phyloP scores from a whole-genome alignment of 352 stramenopile species.

The Peronosclerospora sorghi region DNA sequence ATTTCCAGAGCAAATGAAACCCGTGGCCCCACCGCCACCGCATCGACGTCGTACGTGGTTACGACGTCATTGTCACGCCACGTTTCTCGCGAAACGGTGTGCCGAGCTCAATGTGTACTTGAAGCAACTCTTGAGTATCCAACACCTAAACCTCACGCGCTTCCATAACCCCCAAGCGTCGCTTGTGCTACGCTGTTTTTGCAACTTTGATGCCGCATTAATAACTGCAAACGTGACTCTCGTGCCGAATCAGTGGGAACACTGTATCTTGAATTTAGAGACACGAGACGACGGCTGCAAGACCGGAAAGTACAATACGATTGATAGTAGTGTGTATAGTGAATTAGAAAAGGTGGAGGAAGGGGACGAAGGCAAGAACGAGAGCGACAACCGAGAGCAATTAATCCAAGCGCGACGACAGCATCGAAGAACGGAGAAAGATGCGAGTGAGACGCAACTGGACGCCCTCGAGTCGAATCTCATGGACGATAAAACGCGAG shows the following conservation, averaged over 20 bases:
- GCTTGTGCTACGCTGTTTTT: slow-evolving; percentile 68
- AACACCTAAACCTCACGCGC: slow-evolving; percentile 45
- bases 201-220: slow-evolving; percentile 72
- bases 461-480: slow-evolving; percentile 62
- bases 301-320: slow-evolving; percentile 1
- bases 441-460: slow-evolving; percentile 10
- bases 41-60: slow-evolving; percentile 56
- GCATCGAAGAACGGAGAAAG: background rate
- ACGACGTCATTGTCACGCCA: slow-evolving; percentile 34
- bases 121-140: slow-evolving; percentile 21
- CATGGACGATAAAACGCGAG: slow-evolving; percentile 52
- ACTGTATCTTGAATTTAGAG: slow-evolving; percentile 49
- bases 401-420: slow-evolving; percentile 9
- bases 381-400: slow-evolving; percentile 2
- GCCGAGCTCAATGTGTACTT: slow-evolving; percentile 64
- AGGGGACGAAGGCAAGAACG: slow-evolving; percentile 7
- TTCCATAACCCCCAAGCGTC: slow-evolving; percentile 65
- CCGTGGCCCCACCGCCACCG: slow-evolving; percentile 29
- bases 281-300: slow-evolving; percentile 13
- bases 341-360: background rate
- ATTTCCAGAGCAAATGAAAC: slow-evolving; percentile 55
- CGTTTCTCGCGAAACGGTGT: slow-evolving; percentile 49
- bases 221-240: slow-evolving; percentile 22
- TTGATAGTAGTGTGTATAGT: slow-evolving; percentile 1
- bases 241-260: slow-evolving; percentile 29